Evolutionary conservation across 164 flowering plant species (phyloP).

Genomic region (Kalanchoe fedtschenkoi): DNA sequence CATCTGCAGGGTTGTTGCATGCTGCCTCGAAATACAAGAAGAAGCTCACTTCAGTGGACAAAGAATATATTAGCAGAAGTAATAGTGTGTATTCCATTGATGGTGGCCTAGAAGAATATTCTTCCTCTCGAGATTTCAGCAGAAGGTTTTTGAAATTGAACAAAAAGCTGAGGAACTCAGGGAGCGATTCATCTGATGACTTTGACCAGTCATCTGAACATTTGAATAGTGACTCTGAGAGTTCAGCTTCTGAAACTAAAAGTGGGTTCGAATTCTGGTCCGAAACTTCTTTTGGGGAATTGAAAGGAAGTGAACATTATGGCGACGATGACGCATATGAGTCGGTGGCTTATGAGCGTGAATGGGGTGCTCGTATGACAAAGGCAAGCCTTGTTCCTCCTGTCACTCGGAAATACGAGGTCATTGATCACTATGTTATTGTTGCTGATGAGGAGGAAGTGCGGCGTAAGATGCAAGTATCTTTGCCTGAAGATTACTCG

Average conservation of each 20-base stretch:
- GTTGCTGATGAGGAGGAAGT: conserved; percentile 91
- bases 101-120: conserved; percentile 50
- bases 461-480: conserved; percentile 79
- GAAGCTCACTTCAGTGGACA: conserved; percentile 37
- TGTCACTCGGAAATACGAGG: conserved; percentile 95
- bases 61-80: conserved; percentile 40
- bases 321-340: conserved; percentile 49
- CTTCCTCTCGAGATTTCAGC: conserved; percentile 72
- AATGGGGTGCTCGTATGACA: conserved; percentile 99
- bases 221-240: conserved; percentile 37
- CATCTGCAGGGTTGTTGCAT: conserved; percentile 30
- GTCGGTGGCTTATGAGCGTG: conserved; percentile 67
- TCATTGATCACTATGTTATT: conserved; percentile 79
- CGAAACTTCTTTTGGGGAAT: conserved; percentile 29
- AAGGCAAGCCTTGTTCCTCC: conserved; percentile 98
- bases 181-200: conserved; percentile 86
- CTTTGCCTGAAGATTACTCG: conserved; percentile 87
- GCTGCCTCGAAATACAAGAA: conserved; percentile 52
- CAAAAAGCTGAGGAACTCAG: conserved; percentile 60
- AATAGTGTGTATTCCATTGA: conserved; percentile 33
- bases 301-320: conserved; percentile 30
- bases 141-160: conserved; percentile 68
- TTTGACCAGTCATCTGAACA: conserved; percentile 47
- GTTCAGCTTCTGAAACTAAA: conserved; percentile 65
- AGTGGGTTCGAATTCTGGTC: conserved; percentile 52